A percentile compares a stretch with the other conserved stretches of the same genome.
Conservation (phyloP, 2,329 filamentous ascomycete genomes). For the Akanthomyces dipterigenus region DNA sequence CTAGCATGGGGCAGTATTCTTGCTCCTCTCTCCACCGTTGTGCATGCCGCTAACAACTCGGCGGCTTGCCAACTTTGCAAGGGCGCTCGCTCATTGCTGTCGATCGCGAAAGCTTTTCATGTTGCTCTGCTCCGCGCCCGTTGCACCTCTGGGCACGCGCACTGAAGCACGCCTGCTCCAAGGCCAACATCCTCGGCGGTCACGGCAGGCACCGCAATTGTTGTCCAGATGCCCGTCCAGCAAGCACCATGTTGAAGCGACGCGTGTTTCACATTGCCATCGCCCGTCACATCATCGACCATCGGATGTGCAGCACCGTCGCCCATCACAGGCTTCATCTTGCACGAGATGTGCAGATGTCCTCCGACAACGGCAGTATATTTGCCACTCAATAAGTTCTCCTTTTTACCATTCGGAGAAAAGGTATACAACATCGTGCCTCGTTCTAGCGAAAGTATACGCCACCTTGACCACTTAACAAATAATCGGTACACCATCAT, state of each 20-base stretch:
- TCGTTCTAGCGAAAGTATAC: not conserved
- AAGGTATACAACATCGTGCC: not conserved
- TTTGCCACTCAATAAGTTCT: not conserved
- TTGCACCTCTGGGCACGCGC: not conserved
- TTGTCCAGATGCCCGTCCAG: too few species aligned
- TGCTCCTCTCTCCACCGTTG: not conserved
- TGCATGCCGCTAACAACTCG: not conserved
- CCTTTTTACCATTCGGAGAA: too few species aligned
- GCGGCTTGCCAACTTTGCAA: not conserved
- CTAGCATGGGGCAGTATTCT: conserved; percentile 3
- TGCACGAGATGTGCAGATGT: too few species aligned
- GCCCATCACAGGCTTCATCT: too few species aligned
- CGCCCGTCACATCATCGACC: too few species aligned
- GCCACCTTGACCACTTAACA: too few species aligned
- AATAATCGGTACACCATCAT: too few species aligned
- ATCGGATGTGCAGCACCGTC: not conserved
- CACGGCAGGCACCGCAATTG: not conserved
- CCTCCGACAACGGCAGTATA: not conserved
- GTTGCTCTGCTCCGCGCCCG: not conserved
- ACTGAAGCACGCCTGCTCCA: not conserved
- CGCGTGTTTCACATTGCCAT: not conserved
- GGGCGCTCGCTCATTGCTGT: not conserved
- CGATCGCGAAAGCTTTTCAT: conserved; percentile 6
- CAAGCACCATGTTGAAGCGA: too few species aligned
- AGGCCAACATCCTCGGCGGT: not conserved